Percentiles rank a stretch among this genome's conserved stretches.
Conservation (phyloP, 2,329 filamentous ascomycete genomes). For the Exophiala aquamarina region DNA sequence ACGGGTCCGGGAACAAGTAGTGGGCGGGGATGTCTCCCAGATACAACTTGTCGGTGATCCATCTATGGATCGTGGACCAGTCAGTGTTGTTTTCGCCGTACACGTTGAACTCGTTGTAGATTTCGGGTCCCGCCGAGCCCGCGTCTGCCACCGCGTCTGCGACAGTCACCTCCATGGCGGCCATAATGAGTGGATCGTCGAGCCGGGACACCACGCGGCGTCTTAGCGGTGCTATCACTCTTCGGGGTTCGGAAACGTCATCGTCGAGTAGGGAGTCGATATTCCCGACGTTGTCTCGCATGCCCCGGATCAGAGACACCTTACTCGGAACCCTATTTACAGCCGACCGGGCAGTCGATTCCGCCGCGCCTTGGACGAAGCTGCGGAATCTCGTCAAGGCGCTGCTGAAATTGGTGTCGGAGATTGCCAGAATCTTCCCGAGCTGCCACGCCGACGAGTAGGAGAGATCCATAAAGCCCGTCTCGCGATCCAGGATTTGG, state of each 20-base stretch:
- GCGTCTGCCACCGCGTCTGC: neutral
- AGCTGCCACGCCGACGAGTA: slow-evolving; percentile 48
- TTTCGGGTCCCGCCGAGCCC: neutral
- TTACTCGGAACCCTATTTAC: slow-evolving; percentile 5
- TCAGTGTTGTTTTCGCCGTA: slow-evolving; percentile 33
- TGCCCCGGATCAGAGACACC: slow-evolving; percentile 7
- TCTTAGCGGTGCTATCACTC: neutral
- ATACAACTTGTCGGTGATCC: slow-evolving; percentile 40
- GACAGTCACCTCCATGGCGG: neutral
- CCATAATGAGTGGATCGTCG: neutral
- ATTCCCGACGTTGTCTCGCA: neutral
- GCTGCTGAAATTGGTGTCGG: slow-evolving; percentile 34
- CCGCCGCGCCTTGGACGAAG: slow-evolving; percentile 16
- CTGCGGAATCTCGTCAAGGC: slow-evolving; percentile 31
- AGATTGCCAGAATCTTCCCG: slow-evolving; percentile 42
- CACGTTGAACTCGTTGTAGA: slow-evolving; percentile 37
- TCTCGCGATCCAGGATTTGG: slow-evolving; percentile 41
- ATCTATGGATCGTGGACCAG: slow-evolving; percentile 38
- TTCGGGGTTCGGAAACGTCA: too few species aligned
- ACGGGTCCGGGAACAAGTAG: slow-evolving; percentile 42
- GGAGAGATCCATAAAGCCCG: slow-evolving; percentile 46
- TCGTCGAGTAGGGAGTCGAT: too few species aligned
- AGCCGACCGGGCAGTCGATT: neutral
- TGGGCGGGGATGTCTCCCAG: slow-evolving; percentile 42
- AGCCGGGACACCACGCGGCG: neutral